phyloP scores from a whole-genome alignment of 805 yeast species.

The Candida tallmaniae region DNA sequence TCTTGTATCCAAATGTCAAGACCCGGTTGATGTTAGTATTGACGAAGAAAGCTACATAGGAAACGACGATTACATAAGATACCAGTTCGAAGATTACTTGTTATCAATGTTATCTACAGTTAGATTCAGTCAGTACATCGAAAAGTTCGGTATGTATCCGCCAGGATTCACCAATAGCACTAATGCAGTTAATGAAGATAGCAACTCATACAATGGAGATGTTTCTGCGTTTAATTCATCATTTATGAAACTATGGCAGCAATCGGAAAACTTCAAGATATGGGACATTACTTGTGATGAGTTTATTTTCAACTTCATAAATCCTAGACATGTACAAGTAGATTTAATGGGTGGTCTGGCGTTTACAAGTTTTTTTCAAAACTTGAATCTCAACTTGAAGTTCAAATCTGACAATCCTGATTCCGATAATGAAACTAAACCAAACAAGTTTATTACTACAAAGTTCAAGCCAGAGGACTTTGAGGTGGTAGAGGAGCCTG shows the following conservation, averaged over 20 bases:
- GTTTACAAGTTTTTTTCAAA: slow-evolving; percentile 22
- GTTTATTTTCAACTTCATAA: slow-evolving; percentile 39
- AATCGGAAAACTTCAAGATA: slow-evolving; percentile 31
- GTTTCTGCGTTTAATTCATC: slow-evolving; percentile 24
- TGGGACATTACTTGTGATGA: slow-evolving; percentile 42
- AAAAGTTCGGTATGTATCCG: slow-evolving; percentile 32
- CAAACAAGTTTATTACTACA: slow-evolving; percentile 16
- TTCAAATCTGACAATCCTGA: slow-evolving; percentile 5
- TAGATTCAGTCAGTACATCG: slow-evolving; percentile 60
- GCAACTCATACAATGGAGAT: slow-evolving; percentile 23
- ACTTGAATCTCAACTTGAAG: slow-evolving; percentile 14
- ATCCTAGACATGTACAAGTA: slow-evolving; percentile 32
- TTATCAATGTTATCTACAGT: slow-evolving; percentile 69
- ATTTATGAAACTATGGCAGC: slow-evolving; percentile 31
- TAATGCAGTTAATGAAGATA: slow-evolving; percentile 11
- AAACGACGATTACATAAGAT: slow-evolving; percentile 78
- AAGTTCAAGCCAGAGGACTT: slow-evolving; percentile 3
- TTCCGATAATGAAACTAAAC: slow-evolving; percentile 16
- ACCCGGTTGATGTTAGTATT: slow-evolving; percentile 38
- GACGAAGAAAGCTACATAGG: slow-evolving; percentile 30
- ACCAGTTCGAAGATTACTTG: slow-evolving; percentile 86
- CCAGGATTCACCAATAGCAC: slow-evolving; percentile 30
- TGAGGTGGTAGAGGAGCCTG: neutral
- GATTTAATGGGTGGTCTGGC: slow-evolving; percentile 11
- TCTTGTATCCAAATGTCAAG: slow-evolving; percentile 47